Evolutionary conservation across 2,329 filamentous ascomycete species (phyloP).

Genomic region (Fusarium lyarnte): DNA sequence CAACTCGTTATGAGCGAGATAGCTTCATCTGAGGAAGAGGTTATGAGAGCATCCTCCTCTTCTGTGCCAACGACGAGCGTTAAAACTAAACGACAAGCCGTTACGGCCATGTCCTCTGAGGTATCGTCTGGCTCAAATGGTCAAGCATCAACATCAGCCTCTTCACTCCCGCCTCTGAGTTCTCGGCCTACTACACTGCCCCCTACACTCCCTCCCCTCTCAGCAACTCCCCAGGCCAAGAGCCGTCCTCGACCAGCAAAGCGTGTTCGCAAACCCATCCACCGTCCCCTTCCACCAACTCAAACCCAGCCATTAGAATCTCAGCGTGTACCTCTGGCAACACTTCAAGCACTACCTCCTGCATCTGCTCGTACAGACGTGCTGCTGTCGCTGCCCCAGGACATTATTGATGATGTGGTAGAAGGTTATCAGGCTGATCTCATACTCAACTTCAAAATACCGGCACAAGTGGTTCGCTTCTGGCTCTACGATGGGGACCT

Average conservation of each 20-base stretch:
- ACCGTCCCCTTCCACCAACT: conserved; percentile 33
- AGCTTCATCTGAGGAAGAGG: conserved; percentile 41
- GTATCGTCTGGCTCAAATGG: conserved; percentile 20
- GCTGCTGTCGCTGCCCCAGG: conserved; percentile 60
- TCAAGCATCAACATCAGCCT: conserved; percentile 10
- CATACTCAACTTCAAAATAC: conserved; percentile 65
- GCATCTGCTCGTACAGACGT: conserved; percentile 63
- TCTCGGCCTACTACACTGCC: conserved; percentile 32
- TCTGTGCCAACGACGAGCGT: neutral
- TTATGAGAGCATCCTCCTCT: conserved; percentile 12
- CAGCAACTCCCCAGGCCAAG: conserved; percentile 22
- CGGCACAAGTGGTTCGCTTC: conserved; percentile 64
- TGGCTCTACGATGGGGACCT: conserved; percentile 69
- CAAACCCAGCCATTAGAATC: conserved; percentile 50
- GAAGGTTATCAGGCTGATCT: conserved; percentile 63
- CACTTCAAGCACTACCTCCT: conserved; percentile 58
- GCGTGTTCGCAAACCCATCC: conserved; percentile 44
- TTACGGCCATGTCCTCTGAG: conserved; percentile 17
- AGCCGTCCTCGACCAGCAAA: conserved; percentile 13
- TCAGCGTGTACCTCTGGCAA: conserved; percentile 62
- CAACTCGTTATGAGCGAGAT: conserved; percentile 49
- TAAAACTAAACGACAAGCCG: neutral
- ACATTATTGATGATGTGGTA: conserved; percentile 60
- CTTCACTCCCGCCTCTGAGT: conserved; percentile 17
- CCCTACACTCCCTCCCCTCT: conserved; percentile 17